Evolutionary conservation across 345 rosid genomes (phyloP), one percentile per base, ranked within the genome.

Genomic region (Cardiospermum halicacabum): DNA sequence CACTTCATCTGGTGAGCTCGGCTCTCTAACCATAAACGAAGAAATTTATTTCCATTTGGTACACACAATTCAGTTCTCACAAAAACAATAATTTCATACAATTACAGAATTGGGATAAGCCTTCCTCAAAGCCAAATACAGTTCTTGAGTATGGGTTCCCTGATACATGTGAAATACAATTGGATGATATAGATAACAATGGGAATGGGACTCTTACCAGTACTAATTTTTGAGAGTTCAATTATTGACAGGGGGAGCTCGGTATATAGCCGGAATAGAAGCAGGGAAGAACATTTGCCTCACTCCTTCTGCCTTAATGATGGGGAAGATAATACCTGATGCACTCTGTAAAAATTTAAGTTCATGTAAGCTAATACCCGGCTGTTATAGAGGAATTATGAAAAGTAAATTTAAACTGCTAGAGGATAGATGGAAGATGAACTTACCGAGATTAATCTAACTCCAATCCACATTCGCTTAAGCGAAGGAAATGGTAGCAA

Each of bases 251-350:
- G 74, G 71, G 37, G 74, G 71, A 55, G 68, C 64, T 65, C 78
- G 48, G 55, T 69, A 74, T 12, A 69, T 16, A 3, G 78, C 78
- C 13, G 74, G 74, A 45, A 74, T 53, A 3, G 78, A 65, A 15
- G 74, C 74, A 11, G 85, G 85, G 72, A 78, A 81, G 49, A 81
- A 81, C 85, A 74, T 67, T 70, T 69, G 75, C 72, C 82, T 74
- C 57, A 81, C 72, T 42, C 85, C 85, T 47, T 78, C 85, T 8
- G 75, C 80, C 76, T 73, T 75, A 22, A 81, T 71, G 11, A 78
- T 78, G 0, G 85, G 85, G 27, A 75, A 71, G 56, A 81, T 78
- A 62, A 73, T 81, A 54, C 82, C 71, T 34, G 78, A 63, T 73
- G 82, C 85, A 50, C 73, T 40, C 85, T 81, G 74, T 56, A 57